These are phyloP conservation scores for Myrmaecium sp. DNA, from an alignment of 2,329 filamentous ascomycete genomes.

Conservation along the genomic window DNA sequence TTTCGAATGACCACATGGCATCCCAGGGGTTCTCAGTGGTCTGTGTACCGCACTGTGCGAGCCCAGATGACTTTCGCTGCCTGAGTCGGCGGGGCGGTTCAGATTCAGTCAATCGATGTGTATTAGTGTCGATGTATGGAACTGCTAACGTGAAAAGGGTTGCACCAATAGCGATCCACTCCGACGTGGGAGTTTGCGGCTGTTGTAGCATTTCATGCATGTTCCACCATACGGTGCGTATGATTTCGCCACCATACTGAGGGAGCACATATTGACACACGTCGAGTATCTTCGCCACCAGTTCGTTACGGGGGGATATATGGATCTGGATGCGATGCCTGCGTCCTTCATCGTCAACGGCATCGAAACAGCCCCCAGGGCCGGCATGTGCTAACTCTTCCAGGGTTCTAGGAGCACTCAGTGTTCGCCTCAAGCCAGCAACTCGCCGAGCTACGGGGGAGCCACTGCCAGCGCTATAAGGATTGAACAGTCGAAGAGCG, in stretches of 20 bases:
- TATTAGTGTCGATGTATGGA: constrained; percentile 16
- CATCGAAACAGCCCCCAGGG: constrained; percentile 12
- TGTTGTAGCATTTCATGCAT: constrained; percentile 12
- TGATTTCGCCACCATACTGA: constrained; percentile 17
- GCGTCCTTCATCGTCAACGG: constrained; percentile 15
- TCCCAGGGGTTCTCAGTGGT: constrained; percentile 3
- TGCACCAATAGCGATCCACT: constrained; percentile 23
- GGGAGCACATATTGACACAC: constrained; percentile 17
- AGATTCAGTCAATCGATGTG: constrained; percentile 8
- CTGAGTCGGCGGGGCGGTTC: constrained; percentile 2
- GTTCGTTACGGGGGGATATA: constrained; percentile 13
- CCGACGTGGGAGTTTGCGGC: constrained; percentile 8
- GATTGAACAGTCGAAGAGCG: constrained; percentile 16
- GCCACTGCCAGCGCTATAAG: constrained; percentile 11
- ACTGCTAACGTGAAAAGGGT: constrained; percentile 23
- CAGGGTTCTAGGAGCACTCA: constrained; percentile 11
- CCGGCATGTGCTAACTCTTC: constrained; percentile 11
- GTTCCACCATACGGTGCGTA: constrained; percentile 22
- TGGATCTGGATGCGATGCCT: constrained; percentile 17
- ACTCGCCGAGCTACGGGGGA: constrained; percentile 10
- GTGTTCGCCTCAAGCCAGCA: constrained; percentile 17
- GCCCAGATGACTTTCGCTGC: constrained; percentile 2
- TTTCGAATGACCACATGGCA: constrained; percentile 16
- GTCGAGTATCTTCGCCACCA: constrained; percentile 15
- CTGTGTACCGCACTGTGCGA: not conserved